phyloP scores from a whole-genome alignment of 2,329 filamentous ascomycete species.

The Fusarium albidum region DNA sequence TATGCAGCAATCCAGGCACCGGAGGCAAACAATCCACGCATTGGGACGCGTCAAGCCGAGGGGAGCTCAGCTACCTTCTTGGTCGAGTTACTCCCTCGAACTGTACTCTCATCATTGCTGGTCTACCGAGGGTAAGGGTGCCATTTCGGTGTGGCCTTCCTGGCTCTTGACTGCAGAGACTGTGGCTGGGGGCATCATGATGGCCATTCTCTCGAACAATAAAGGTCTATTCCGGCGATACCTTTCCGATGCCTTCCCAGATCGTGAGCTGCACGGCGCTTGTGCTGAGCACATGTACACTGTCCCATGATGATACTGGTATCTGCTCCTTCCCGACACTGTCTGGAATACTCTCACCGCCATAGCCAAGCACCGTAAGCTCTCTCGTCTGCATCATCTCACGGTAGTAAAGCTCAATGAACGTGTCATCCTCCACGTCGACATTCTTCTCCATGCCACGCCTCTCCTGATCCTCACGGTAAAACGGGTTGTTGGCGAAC shows the following conservation, averaged over 20 bases:
- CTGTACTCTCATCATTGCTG: too few relatives aligned
- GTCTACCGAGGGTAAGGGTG: too few relatives aligned
- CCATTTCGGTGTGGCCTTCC: too few relatives aligned
- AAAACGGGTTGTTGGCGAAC: neutral
- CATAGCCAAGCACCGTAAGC: neutral
- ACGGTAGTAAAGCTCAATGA: neutral
- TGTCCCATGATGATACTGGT: neutral
- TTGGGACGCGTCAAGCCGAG: too few relatives aligned
- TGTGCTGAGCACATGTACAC: neutral
- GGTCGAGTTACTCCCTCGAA: too few relatives aligned
- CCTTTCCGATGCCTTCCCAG: neutral
- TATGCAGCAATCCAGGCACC: too few relatives aligned
- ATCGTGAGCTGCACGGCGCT: neutral
- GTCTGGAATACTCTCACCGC: neutral
- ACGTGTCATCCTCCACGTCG: neutral
- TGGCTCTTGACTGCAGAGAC: too few relatives aligned
- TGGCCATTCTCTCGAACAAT: too few relatives aligned
- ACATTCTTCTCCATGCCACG: neutral
- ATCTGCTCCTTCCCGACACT: too few relatives aligned
- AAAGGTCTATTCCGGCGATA: neutral
- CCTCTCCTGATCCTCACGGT: slow-evolving; percentile 1
- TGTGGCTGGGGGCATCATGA: too few relatives aligned
- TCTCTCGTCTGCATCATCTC: neutral
- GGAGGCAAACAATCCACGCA: too few relatives aligned
- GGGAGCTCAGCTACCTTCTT: too few relatives aligned